These are phyloP conservation scores for Pholiota microspora DNA, from an alignment of 768 basidiomycete species.

Conservation along the genomic window DNA sequence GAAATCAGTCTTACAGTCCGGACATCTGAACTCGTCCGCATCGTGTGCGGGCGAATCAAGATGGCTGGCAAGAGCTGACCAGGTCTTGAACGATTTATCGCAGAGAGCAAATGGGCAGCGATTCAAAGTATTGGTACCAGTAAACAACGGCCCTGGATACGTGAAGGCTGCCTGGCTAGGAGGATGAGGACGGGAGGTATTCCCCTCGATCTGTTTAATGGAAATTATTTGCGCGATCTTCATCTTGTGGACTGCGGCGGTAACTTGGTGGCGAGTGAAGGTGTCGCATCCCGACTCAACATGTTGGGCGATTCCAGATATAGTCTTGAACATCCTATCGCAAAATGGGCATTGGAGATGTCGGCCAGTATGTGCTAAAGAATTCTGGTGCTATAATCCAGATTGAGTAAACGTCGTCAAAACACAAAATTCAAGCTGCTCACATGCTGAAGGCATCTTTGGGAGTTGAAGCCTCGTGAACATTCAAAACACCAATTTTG, in stretches of 20 bases:
- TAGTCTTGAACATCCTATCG: constrained; percentile 27
- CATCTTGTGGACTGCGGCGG: constrained; percentile 29
- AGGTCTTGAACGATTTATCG: no score
- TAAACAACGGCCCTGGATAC: no score
- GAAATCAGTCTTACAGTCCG: constrained; percentile 35
- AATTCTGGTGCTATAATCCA: constrained; percentile 12
- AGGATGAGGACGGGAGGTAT: no score
- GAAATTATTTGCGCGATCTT: constrained; percentile 33
- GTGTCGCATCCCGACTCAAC: constrained; percentile 39
- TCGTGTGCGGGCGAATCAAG: constrained; percentile 37
- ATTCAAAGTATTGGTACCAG: no score
- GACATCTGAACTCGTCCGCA: constrained; percentile 40
- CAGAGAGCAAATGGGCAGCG: no score
- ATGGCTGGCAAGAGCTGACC: constrained; percentile 16
- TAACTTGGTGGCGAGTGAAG: constrained; percentile 36
- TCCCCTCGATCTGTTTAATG: constrained; percentile 21
- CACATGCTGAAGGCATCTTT: no score
- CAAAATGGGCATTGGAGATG: constrained; percentile 32
- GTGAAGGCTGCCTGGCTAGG: no score
- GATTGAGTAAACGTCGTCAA: no score
- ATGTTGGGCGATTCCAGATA: constrained; percentile 36
- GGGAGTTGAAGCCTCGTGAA: no score
- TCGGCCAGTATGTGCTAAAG: constrained; percentile 23
- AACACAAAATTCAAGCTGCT: no score
- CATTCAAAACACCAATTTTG: no score